These are phyloP conservation scores for Tolypocladium nubicola DNA, from an alignment of 2,329 filamentous ascomycete genomes.

Conservation along the genomic window DNA sequence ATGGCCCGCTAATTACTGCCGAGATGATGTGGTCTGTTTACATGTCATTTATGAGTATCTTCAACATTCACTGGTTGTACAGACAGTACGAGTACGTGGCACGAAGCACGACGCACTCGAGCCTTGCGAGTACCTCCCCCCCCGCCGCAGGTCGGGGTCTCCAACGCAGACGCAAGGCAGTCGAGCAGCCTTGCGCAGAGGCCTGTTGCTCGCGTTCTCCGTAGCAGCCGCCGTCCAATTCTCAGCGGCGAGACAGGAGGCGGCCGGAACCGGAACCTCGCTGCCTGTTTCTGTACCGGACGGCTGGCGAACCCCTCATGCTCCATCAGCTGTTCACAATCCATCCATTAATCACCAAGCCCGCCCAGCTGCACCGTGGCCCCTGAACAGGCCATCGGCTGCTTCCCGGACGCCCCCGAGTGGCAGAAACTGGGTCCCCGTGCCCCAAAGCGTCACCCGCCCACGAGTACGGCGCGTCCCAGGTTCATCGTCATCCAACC, in stretches of 20 bases:
- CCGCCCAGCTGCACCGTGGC: neutral
- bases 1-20: constrained; percentile 3
- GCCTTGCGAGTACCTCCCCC: too few species aligned
- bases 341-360: neutral
- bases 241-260: neutral
- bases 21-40: neutral
- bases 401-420: neutral
- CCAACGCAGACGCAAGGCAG: neutral
- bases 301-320: neutral
- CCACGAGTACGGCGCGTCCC: neutral
- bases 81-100: neutral
- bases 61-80: too few species aligned
- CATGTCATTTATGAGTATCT: neutral
- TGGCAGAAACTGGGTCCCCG: neutral
- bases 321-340: neutral
- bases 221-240: neutral
- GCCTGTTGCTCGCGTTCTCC: neutral
- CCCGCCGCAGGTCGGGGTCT: neutral
- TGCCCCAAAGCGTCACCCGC: neutral
- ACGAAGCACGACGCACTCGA: neutral
- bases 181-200: neutral
- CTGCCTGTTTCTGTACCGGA: neutral
- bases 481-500: neutral
- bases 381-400: neutral
- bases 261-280: neutral